These are phyloP conservation scores for Xylaria acuta DNA, from an alignment of 495 filamentous ascomycete species.

Conservation along the genomic window DNA sequence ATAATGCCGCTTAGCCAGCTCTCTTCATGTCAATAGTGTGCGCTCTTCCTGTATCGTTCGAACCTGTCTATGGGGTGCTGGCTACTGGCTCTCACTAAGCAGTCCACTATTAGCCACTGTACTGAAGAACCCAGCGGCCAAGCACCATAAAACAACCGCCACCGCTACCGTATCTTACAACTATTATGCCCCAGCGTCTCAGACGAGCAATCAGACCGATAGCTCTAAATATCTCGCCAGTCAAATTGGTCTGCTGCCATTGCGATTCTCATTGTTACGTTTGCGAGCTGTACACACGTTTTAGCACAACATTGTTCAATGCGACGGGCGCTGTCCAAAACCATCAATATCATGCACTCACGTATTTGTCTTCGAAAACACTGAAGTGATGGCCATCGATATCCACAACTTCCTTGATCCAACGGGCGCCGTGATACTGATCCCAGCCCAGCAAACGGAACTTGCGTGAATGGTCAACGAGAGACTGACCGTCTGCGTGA, in stretches of 20 bases:
- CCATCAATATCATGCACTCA: slow-evolving; percentile 28
- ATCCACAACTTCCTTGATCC: slow-evolving; percentile 47
- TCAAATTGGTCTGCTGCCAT: slow-evolving; percentile 45
- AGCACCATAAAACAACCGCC: background rate
- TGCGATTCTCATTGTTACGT: slow-evolving; percentile 40
- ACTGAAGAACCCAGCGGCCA: background rate
- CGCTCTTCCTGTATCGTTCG: background rate
- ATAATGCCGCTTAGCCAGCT: background rate
- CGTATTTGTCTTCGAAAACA: slow-evolving; percentile 42
- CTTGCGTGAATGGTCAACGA: slow-evolving; percentile 44
- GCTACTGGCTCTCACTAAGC: background rate
- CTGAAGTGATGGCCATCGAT: slow-evolving; percentile 53
- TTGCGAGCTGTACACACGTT: slow-evolving; percentile 29
- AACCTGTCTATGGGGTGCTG: background rate
- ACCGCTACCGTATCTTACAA: background rate
- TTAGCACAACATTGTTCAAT: background rate
- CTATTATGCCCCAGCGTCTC: background rate
- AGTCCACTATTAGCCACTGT: background rate
- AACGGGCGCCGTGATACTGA: slow-evolving; percentile 28
- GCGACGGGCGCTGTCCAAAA: background rate
- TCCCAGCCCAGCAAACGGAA: slow-evolving; percentile 50
- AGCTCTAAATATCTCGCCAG: too few species aligned
- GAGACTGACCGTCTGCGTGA: slow-evolving; percentile 28
- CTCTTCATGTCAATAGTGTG: background rate
- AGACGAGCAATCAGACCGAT: too few species aligned